Conservation (phyloP, 2,329 filamentous ascomycete species). For the Verticillium klebahnii region DNA sequence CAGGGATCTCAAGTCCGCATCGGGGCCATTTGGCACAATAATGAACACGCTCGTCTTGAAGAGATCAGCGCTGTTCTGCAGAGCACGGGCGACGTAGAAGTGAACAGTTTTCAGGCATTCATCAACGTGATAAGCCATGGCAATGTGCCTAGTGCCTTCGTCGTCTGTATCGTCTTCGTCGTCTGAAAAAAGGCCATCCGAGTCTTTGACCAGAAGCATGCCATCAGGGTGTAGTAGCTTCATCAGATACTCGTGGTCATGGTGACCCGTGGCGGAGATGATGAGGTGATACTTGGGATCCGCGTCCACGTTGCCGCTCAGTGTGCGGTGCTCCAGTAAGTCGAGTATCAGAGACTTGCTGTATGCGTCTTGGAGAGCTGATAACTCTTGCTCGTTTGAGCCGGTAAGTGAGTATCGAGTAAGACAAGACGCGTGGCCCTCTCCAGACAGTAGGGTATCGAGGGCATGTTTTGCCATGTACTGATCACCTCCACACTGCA, state of each 20-base stretch:
- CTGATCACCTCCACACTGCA: slow-evolving; percentile 30
- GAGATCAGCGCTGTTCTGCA: neutral
- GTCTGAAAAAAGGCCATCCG: slow-evolving; percentile 1
- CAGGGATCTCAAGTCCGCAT: neutral
- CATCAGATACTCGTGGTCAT: slow-evolving; percentile 11
- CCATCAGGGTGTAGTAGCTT: slow-evolving; percentile 23
- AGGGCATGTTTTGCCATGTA: slow-evolving; percentile 18
- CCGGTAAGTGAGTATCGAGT: slow-evolving; percentile 25
- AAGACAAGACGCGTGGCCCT: slow-evolving; percentile 24
- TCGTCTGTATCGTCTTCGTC: neutral
- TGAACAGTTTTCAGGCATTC: neutral
- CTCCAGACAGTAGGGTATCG: slow-evolving; percentile 15
- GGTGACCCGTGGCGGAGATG: slow-evolving; percentile 14
- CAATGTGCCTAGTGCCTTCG: neutral
- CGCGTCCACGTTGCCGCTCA: slow-evolving; percentile 14
- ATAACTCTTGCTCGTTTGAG: neutral
- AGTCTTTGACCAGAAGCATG: slow-evolving; percentile 17
- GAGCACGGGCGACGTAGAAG: neutral
- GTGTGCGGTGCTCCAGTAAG: slow-evolving; percentile 22
- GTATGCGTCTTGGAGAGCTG: slow-evolving; percentile 2
- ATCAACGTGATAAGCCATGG: neutral
- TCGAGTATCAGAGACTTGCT: slow-evolving; percentile 12
- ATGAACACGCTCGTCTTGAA: neutral
- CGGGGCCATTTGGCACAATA: neutral
- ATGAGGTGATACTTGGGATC: slow-evolving; percentile 28